These are phyloP conservation scores for Astragalus glycyphyllos DNA, from an alignment of 306 rosid species.

Conservation along the genomic window DNA sequence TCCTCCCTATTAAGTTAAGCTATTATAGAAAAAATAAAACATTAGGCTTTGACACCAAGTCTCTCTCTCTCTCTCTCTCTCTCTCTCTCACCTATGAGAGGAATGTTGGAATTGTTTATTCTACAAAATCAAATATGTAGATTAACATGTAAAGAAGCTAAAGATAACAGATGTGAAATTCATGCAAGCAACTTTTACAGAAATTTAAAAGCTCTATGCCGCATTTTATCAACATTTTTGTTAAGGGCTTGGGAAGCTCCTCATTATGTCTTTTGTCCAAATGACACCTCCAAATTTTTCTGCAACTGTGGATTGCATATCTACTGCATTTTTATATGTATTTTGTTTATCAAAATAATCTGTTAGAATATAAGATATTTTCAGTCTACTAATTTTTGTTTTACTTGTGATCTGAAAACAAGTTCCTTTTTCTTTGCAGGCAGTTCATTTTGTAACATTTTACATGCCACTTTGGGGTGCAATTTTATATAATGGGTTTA, in stretches of 20 bases:
- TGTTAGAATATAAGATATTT: no score
- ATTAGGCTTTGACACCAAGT: background rate
- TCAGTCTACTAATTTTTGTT: conserved; percentile 33
- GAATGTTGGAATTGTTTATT: conserved; percentile 14
- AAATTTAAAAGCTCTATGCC: background rate
- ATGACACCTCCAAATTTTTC: conserved; percentile 17
- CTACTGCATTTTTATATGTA: conserved; percentile 23
- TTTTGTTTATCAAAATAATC: conserved; percentile 21
- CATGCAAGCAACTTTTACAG: conserved; percentile 18
- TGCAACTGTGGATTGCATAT: conserved; percentile 22
- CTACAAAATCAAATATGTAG: conserved; percentile 27
- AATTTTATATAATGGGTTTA: conserved; percentile 92
- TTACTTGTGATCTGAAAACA: conserved; percentile 6
- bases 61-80: no score
- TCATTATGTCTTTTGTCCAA: conserved; percentile 12
- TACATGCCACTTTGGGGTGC: conserved; percentile 99
- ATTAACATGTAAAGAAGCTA: conserved; percentile 19
- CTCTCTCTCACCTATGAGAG: background rate
- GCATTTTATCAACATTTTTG: background rate
- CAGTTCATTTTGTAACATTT: conserved; percentile 87
- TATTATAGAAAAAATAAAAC: conserved; percentile 3
- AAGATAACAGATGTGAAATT: conserved; percentile 6
- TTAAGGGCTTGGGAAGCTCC: conserved; percentile 15
- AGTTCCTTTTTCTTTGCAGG: conserved; percentile 59
- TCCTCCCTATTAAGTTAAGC: background rate